These are phyloP conservation scores for Metschnikowia aberdeeniae DNA, from an alignment of 805 yeast species.

Conservation along the genomic window DNA sequence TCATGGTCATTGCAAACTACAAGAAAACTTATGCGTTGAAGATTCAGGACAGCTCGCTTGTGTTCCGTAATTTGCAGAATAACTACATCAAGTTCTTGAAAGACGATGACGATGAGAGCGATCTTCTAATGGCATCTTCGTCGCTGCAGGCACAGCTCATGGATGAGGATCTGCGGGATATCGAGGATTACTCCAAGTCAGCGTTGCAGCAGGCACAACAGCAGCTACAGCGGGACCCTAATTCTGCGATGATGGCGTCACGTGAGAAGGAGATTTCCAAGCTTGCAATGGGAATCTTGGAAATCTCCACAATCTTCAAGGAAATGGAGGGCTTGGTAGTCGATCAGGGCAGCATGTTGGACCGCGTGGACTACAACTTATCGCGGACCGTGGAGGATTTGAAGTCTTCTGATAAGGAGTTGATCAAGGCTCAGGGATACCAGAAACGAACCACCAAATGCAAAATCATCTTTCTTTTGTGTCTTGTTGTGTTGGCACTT, in stretches of 20 bases:
- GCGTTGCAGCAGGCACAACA: slow-evolving; percentile 48
- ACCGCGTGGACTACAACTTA: slow-evolving; percentile 89
- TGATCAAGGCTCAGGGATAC: slow-evolving; percentile 69
- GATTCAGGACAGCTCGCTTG: slow-evolving; percentile 73
- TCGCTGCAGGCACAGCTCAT: slow-evolving; percentile 5
- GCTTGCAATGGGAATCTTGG: slow-evolving; percentile 90
- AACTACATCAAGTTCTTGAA: slow-evolving; percentile 79
- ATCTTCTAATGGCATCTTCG: slow-evolving; percentile 2
- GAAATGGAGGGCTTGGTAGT: slow-evolving; percentile 89
- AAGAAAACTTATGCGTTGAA: slow-evolving; percentile 80
- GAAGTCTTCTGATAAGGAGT: slow-evolving; percentile 71
- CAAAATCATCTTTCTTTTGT: slow-evolving; percentile 71
- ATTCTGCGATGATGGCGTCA: slow-evolving; percentile 46
- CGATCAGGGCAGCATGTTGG: slow-evolving; percentile 93
- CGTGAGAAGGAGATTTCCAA: slow-evolving; percentile 88
- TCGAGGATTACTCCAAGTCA: slow-evolving; percentile 49
- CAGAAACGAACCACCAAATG: slow-evolving; percentile 91
- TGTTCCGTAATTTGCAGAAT: slow-evolving; percentile 83
- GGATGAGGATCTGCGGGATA: slow-evolving; percentile 13
- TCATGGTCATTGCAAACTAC: slow-evolving; percentile 70
- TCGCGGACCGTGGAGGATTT: slow-evolving; percentile 75
- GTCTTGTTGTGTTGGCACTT: slow-evolving; percentile 66
- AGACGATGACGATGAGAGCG: slow-evolving; percentile 56
- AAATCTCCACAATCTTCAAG: slow-evolving; percentile 86
- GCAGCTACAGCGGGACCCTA: slow-evolving; percentile 19